Evolutionary conservation across 345 rosid genomes (phyloP), one percentile per base, ranked within the genome.

Genomic region (Murraya paniculata): DNA sequence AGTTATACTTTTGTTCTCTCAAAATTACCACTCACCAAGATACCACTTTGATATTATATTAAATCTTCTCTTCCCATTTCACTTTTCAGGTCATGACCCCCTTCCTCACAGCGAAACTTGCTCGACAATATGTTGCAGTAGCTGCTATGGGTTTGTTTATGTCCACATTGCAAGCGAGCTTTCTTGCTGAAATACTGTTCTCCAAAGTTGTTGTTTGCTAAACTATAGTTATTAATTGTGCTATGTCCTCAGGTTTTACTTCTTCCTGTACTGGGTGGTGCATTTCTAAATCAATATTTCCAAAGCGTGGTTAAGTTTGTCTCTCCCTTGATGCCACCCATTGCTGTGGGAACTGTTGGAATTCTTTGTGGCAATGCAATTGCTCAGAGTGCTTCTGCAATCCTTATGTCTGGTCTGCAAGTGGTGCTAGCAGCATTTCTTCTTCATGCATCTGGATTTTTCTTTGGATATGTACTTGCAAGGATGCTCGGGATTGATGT

Each of bases 261-360:
- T 85, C 92, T 95, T 82, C 98, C 98, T 61, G 98, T 93, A 24
- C 72, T 95, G 77, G 94, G 81, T 8, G 98, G 96, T 81, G 91
- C 96, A 62, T 90, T 93, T 80, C 81, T 93, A 56, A 93, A 93
- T 77, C 95, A 93, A 70, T 93, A 93, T 88, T 92, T 92, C 79
- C 78, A 85, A 64, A 83, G 84, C 78, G 41, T 92, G 80, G 98
- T 93, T 79, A 89, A 91, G 80, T 81, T 90, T 77, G 91, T 92
- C 64, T 88, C 98, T 39, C 96, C 99, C 3, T 62, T 91, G 80
- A 88, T 95, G 98, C 90, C 98, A 19, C 90, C 97, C 10, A 82
- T 92, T 78, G 96, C 96, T 24, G 97, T 92, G 64, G 93, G 89
- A 84, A 89, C 97, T 25, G 98, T 95, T 68, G 94, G 92, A 35